A percentile compares a stretch with the other conserved stretches of the same genome.
These are phyloP conservation scores for Linanthus parryae DNA, from an alignment of 148 eudicot species.

Conservation along the genomic window DNA sequence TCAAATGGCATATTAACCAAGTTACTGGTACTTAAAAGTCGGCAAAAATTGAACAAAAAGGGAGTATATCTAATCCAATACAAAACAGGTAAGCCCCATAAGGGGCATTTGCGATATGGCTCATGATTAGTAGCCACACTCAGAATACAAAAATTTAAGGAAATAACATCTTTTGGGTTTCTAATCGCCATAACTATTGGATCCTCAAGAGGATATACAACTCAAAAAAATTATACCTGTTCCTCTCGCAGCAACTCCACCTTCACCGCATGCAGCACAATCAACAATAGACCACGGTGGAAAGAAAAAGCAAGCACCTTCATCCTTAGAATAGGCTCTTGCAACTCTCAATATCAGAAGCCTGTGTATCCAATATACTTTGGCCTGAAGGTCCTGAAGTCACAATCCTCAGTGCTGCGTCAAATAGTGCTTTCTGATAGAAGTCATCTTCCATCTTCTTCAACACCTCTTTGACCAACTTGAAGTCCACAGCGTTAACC, in stretches of 20 bases:
- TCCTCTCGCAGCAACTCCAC: too few relatives aligned
- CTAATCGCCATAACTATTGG: constrained; percentile 23
- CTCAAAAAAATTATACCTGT: constrained; percentile 20
- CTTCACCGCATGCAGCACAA: too few relatives aligned
- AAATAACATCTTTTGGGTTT: constrained; percentile 19
- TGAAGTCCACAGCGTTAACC: constrained; percentile 45
- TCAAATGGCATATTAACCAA: too few relatives aligned
- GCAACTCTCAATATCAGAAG: constrained; percentile 55
- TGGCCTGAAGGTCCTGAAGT: constrained; percentile 33
- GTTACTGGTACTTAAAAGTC: too few relatives aligned
- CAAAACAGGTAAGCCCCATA: constrained; percentile 21
- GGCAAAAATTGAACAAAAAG: not conserved
- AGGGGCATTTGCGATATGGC: constrained; percentile 11
- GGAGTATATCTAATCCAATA: constrained; percentile 35
- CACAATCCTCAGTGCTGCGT: constrained; percentile 31
- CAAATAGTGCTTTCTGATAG: constrained; percentile 45
- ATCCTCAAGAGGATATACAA: constrained; percentile 47
- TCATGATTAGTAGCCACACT: constrained; percentile 30
- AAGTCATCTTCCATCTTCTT: constrained; percentile 53
- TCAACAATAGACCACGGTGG: too few relatives aligned
- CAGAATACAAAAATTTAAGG: constrained; percentile 42
- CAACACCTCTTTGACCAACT: constrained; percentile 41
- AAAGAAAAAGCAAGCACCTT: constrained; percentile 5
- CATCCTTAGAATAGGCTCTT: constrained; percentile 40
- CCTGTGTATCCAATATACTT: constrained; percentile 50